phyloP scores from a whole-genome alignment of 129 eudicot species.

The Cynara cardunculus region DNA sequence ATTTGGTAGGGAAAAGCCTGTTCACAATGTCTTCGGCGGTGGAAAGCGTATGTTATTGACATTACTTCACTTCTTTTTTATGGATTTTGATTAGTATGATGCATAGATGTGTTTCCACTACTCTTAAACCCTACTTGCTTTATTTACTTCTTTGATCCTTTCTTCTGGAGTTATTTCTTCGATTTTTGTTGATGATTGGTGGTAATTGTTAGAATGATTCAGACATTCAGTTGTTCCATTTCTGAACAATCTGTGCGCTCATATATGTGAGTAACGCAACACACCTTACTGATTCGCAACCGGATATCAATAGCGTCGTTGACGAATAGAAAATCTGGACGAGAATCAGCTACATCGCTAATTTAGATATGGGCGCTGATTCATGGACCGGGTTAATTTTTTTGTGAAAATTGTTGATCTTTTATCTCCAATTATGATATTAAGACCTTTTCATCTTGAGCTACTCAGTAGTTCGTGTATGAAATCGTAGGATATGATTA shows the following conservation, averaged over 20 bases:
- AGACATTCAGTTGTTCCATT: background rate
- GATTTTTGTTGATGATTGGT: background rate
- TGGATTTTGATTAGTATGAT: background rate
- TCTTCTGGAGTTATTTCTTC: background rate
- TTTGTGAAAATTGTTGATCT: background rate
- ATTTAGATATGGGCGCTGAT: background rate
- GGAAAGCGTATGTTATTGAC: constrained; percentile 60
- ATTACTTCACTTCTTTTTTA: background rate
- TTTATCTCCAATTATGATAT: background rate
- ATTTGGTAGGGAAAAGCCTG: constrained; percentile 74
- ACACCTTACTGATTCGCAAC: background rate
- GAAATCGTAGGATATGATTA: background rate
- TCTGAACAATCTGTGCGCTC: background rate
- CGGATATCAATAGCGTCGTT: background rate
- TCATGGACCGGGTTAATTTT: background rate
- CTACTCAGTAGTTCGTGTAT: background rate
- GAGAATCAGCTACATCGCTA: background rate
- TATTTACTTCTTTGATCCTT: background rate
- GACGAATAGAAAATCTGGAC: background rate
- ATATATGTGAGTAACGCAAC: background rate
- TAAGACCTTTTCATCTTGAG: constrained; percentile 5
- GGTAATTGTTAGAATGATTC: background rate
- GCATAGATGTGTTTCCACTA: background rate
- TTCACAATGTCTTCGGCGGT: constrained; percentile 80
- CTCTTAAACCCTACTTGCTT: constrained; percentile 15